Percentiles rank a stretch among this genome's conserved stretches.
Evolutionary conservation across 1,139 yeast species (phyloP).

Genomic region (Magnusiomyces sp.): DNA sequence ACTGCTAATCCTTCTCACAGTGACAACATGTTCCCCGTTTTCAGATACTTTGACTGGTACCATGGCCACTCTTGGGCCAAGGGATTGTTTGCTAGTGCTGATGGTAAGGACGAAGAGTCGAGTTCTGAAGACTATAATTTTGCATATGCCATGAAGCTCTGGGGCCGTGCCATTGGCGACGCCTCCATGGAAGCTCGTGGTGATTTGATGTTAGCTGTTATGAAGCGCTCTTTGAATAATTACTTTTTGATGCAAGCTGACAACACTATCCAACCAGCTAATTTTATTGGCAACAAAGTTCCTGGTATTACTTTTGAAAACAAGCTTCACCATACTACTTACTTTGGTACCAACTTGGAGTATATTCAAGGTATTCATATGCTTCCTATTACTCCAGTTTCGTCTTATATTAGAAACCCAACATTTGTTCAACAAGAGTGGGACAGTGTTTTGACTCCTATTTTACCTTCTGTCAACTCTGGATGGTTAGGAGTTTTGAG

Average conservation of each 20-base stretch:
- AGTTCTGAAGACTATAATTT: conserved; percentile 76
- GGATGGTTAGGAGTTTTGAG: conserved; percentile 88
- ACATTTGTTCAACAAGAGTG: conserved; percentile 75
- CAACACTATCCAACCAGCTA: conserved; percentile 52
- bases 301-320: conserved; percentile 76
- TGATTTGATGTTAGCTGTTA: conserved; percentile 60
- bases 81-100: conserved; percentile 61
- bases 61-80: conserved; percentile 79
- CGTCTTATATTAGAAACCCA: conserved; percentile 64
- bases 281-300: conserved; percentile 54
- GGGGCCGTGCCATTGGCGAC: conserved; percentile 72
- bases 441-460: conserved; percentile 44
- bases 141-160: conserved; percentile 71
- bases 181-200: conserved; percentile 69
- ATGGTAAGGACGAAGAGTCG: conserved; percentile 76
- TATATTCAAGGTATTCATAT: conserved; percentile 95
- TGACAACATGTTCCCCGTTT: conserved; percentile 59
- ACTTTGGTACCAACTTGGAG: conserved; percentile 66
- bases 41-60: conserved; percentile 67
- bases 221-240: conserved; percentile 51
- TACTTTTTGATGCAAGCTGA: conserved; percentile 52
- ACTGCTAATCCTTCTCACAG: conserved; percentile 50
- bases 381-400: conserved; percentile 81
- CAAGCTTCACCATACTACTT: conserved; percentile 86
- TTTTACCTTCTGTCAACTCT: conserved; percentile 49